These are phyloP conservation scores for Celoporthe dispersa DNA, from an alignment of 2,329 filamentous ascomycete genomes.

Conservation along the genomic window DNA sequence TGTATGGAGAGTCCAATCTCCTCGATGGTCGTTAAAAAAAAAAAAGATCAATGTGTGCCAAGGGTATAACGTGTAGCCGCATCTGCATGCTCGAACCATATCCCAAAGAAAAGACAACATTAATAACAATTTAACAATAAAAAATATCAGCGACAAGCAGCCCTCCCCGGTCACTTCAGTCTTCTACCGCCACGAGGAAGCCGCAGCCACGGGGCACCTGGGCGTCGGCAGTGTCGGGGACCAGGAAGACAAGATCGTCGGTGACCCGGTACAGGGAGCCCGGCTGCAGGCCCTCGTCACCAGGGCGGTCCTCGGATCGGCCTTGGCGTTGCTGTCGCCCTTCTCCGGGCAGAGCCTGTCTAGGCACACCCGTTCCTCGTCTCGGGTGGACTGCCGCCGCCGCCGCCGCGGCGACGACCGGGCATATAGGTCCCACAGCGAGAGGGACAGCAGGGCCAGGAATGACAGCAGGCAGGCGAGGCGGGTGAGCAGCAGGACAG, in stretches of 20 bases:
- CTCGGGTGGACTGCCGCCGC: not conserved
- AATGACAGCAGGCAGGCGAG: constrained; percentile 7
- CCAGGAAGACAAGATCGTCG: not conserved
- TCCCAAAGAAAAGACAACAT: not conserved
- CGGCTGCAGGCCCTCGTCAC: not conserved
- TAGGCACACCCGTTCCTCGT: not conserved
- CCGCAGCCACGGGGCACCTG: not conserved
- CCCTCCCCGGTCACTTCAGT: not conserved
- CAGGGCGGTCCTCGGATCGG: not conserved
- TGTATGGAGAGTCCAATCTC: not conserved
- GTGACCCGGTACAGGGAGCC: not conserved
- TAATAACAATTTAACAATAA: no score
- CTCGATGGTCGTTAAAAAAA: not conserved
- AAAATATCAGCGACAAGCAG: no score
- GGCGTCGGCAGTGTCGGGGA: not conserved
- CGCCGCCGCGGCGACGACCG: not conserved
- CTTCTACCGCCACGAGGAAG: not conserved
- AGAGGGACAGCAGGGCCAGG: not conserved
- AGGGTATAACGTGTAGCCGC: not conserved
- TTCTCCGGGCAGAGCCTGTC: not conserved
- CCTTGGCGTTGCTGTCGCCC: not conserved
- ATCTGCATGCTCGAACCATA: not conserved
- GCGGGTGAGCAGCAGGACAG: not conserved
- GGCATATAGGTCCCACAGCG: not conserved
- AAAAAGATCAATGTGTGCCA: not conserved